A percentile compares a stretch with the other conserved stretches of the same genome.
Conservation (phyloP, 176 grass and related monocot species). For the Zoysia japonica region DNA sequence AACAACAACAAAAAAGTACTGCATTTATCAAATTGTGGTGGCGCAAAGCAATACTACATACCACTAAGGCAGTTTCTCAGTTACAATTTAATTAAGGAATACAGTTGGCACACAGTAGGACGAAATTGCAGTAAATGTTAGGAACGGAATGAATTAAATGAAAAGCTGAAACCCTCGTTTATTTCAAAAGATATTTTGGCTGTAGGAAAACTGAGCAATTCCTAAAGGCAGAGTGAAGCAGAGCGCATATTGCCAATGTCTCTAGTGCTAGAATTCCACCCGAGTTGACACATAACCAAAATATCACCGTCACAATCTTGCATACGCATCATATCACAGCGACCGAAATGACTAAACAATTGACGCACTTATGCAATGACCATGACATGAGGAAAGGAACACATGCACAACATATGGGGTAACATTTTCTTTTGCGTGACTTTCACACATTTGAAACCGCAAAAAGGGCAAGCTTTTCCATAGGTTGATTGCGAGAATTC, state of each 20-base stretch:
- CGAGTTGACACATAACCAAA: slow-evolving; percentile 15
- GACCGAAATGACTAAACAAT: slow-evolving; percentile 5
- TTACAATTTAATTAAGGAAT: slow-evolving; percentile 24
- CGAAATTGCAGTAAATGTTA: slow-evolving; percentile 5
- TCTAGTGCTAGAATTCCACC: background rate
- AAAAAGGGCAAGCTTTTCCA: background rate
- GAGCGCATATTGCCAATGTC: background rate
- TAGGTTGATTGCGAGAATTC: slow-evolving; percentile 9
- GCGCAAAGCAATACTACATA: slow-evolving; percentile 2
- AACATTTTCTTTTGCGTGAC: slow-evolving; percentile 16
- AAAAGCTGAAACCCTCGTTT: background rate
- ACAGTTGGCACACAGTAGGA: background rate
- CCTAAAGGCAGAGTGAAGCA: background rate
- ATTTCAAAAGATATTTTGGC: background rate
- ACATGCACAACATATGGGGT: slow-evolving; percentile 20
- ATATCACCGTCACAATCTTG: slow-evolving; percentile 38
- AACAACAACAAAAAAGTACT: slow-evolving; percentile 18
- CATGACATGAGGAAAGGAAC: slow-evolving; percentile 29
- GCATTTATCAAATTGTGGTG: slow-evolving; percentile 27
- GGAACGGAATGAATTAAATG: slow-evolving; percentile 7
- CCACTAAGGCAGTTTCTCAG: slow-evolving; percentile 12
- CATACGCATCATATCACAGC: slow-evolving; percentile 18
- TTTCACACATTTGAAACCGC: slow-evolving; percentile 4
- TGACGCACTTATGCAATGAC: slow-evolving; percentile 16
- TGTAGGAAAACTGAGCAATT: slow-evolving; percentile 3